phyloP scores from a whole-genome alignment of 345 rosid species.

The Citrus sp. region DNA sequence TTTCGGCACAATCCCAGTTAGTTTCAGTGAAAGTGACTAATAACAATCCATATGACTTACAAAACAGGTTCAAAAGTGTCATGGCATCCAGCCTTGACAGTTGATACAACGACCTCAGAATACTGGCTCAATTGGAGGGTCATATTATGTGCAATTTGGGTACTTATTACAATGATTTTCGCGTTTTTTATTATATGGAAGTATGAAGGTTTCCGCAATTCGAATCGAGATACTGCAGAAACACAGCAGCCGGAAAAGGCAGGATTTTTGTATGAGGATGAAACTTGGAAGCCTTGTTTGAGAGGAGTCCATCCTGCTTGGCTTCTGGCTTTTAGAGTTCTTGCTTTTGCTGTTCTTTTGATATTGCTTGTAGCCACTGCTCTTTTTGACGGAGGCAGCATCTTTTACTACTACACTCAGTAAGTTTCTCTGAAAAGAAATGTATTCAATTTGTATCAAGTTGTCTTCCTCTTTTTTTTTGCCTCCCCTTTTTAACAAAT shows the following conservation, averaged over 20 bases:
- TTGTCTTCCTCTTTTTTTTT: neutral
- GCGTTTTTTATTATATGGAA: constrained; percentile 59
- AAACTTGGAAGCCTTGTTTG: constrained; percentile 84
- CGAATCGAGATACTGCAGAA: constrained; percentile 19
- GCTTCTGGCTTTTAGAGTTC: constrained; percentile 72
- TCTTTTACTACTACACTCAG: constrained; percentile 96
- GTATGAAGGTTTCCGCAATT: constrained; percentile 40
- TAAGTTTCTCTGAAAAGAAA: constrained; percentile 31
- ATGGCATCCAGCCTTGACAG: constrained; percentile 68
- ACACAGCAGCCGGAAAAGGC: constrained; percentile 36
- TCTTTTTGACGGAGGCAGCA: constrained; percentile 62
- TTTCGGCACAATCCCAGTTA: neutral
- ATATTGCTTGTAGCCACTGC: constrained; percentile 42
- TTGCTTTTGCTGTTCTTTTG: constrained; percentile 65
- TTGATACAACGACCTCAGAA: constrained; percentile 50
- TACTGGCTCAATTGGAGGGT: constrained; percentile 99
- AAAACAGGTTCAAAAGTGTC: constrained; percentile 37
- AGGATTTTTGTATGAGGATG: constrained; percentile 61
- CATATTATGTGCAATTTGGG: constrained; percentile 61
- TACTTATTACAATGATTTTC: constrained; percentile 30
- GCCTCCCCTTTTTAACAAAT: neutral
- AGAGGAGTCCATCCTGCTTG: constrained; percentile 88
- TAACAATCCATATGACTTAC: constrained; percentile 34
- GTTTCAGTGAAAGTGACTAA: constrained; percentile 1
- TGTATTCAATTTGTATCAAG: too few species aligned